Percentiles rank a stretch among this genome's conserved stretches.
Conservation (phyloP, 306 rosid species). For the Cucumis hystrix region DNA sequence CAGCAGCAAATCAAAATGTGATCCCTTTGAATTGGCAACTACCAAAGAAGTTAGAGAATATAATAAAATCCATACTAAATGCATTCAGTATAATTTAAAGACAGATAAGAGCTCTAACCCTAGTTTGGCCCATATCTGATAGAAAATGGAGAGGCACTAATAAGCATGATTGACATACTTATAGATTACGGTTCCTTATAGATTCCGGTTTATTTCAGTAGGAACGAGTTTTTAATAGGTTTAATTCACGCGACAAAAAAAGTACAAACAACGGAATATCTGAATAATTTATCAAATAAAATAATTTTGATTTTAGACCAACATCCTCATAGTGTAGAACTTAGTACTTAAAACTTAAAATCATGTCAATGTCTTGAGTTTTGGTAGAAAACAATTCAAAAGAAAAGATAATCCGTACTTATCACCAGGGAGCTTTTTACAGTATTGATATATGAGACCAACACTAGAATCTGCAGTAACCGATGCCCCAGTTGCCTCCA, state of each 20-base stretch:
- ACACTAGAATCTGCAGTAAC: constrained; percentile 60
- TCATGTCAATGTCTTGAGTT: background rate
- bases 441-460: constrained; percentile 43
- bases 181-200: background rate
- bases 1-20: constrained; percentile 13
- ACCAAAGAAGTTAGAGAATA: background rate
- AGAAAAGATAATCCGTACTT: constrained; percentile 30
- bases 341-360: background rate
- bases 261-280: background rate
- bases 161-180: background rate
- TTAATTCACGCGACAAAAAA: background rate
- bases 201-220: background rate
- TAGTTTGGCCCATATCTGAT: background rate
- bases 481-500: constrained; percentile 63
- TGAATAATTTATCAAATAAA: background rate
- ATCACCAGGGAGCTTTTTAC: constrained; percentile 56
- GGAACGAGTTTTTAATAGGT: background rate
- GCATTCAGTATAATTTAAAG: background rate
- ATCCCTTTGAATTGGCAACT: background rate
- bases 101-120: background rate
- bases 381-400: background rate
- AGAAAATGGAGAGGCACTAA: background rate
- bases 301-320: background rate
- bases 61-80: background rate
- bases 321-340: background rate